phyloP scores from a whole-genome alignment of 768 basidiomycete species.

The Lyophyllum atratum region DNA sequence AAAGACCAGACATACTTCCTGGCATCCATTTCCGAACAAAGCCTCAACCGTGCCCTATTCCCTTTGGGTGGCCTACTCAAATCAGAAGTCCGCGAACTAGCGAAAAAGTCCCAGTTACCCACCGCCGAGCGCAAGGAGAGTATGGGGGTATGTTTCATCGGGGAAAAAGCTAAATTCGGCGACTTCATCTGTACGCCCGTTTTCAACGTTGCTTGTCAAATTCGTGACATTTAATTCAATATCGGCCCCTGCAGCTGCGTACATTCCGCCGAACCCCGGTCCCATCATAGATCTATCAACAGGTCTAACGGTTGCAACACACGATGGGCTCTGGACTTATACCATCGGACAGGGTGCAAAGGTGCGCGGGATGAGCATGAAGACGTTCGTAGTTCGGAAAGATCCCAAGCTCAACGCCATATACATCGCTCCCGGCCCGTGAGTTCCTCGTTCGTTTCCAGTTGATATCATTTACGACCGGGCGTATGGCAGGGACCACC shows the following conservation, averaged over 20 bases:
- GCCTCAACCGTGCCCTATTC: slow-evolving; percentile 73
- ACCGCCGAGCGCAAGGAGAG: slow-evolving; percentile 82
- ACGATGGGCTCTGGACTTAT: slow-evolving; percentile 80
- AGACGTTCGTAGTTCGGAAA: slow-evolving; percentile 77
- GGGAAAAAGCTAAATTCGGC: slow-evolving; percentile 71
- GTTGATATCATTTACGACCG: not conserved
- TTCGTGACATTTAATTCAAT: not conserved
- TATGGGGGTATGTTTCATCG: slow-evolving; percentile 95
- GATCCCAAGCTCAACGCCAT: slow-evolving; percentile 63
- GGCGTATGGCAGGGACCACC: slow-evolving; percentile 51
- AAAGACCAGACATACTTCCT: slow-evolving; percentile 97
- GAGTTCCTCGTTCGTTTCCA: slow-evolving; percentile 22
- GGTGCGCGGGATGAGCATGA: slow-evolving; percentile 58
- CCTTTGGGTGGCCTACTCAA: slow-evolving; percentile 75
- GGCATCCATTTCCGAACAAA: slow-evolving; percentile 68
- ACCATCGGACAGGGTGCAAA: slow-evolving; percentile 84
- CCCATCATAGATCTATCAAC: slow-evolving; percentile 60
- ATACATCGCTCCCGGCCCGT: slow-evolving; percentile 78
- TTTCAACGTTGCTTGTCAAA: not conserved
- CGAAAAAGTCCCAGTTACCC: slow-evolving; percentile 58
- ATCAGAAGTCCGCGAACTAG: slow-evolving; percentile 70
- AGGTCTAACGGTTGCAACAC: slow-evolving; percentile 57
- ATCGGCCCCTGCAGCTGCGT: slow-evolving; percentile 59
- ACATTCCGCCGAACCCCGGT: slow-evolving; percentile 71
- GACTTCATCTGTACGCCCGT: slow-evolving; percentile 73